Evolutionary conservation across 2,329 filamentous ascomycete genomes (phyloP).

Genomic region (Nothopassalora personata): DNA sequence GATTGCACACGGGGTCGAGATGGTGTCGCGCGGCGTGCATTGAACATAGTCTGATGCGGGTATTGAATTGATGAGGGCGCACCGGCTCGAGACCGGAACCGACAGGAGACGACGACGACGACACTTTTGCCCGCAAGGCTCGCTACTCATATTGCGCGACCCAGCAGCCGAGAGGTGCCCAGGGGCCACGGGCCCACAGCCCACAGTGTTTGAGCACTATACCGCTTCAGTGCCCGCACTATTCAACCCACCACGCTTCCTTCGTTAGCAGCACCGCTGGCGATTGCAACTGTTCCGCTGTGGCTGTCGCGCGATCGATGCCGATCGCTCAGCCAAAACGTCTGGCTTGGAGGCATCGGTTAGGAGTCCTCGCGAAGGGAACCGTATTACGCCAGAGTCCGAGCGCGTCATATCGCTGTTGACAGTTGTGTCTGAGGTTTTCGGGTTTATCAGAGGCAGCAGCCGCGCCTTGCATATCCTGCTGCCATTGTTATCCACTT

Average conservation of each 20-base stretch:
- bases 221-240: not conserved
- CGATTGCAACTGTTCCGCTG: conserved; percentile 12
- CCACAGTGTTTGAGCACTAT: conserved; percentile 5
- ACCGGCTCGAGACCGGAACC: not conserved
- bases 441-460: not conserved
- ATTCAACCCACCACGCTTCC: not conserved
- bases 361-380: not conserved
- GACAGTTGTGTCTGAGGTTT: not conserved
- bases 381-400: not conserved
- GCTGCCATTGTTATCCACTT: not conserved
- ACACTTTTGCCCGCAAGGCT: not conserved
- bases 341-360: conserved; percentile 1
- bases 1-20: conserved; percentile 1
- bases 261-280: conserved; percentile 5
- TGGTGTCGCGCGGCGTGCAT: not conserved
- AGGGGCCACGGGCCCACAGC: not conserved
- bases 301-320: conserved; percentile 16
- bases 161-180: conserved; percentile 1
- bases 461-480: not conserved
- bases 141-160: not conserved
- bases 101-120: not conserved
- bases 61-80: not conserved
- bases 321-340: conserved; percentile 6
- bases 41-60: not conserved
- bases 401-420: not conserved